Conservation (phyloP, 2,329 filamentous ascomycete genomes). For the Rachicladosporium sp. region DNA sequence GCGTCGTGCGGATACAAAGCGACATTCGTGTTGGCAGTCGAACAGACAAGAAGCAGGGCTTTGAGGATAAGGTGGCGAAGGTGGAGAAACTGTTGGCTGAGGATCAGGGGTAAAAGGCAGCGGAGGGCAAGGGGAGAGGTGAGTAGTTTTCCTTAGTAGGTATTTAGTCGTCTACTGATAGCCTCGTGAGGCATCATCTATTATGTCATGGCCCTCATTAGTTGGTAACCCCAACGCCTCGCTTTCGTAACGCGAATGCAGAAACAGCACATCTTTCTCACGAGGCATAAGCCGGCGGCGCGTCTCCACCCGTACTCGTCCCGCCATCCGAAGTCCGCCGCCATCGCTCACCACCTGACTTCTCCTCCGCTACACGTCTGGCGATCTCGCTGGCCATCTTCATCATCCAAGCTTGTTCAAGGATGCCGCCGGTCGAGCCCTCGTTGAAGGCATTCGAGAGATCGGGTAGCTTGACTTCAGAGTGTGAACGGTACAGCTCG, state of each 20-base stretch:
- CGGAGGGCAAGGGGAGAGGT: conserved; percentile 1
- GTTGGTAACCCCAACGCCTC: too few relatives aligned
- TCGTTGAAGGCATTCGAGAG: conserved; percentile 13
- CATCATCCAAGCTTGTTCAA: conserved; percentile 76
- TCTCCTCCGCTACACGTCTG: conserved; percentile 75
- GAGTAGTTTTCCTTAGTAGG: not conserved
- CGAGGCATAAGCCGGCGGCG: conserved; percentile 26
- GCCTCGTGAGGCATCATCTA: too few relatives aligned
- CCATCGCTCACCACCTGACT: conserved; percentile 30
- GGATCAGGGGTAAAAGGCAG: conserved; percentile 12
- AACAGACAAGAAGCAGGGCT: conserved; percentile 75
- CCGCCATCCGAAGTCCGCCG: conserved; percentile 1
- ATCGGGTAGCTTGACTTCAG: conserved; percentile 14
- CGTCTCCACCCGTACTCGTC: conserved; percentile 8
- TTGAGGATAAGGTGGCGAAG: conserved; percentile 63
- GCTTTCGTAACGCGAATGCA: too few relatives aligned
- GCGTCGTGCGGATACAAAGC: conserved; percentile 73
- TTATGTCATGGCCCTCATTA: too few relatives aligned
- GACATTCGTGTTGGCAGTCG: conserved; percentile 78
- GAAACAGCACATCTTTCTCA: conserved; percentile 6
- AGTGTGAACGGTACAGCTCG: conserved; percentile 9
- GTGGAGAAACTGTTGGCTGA: conserved; percentile 41
- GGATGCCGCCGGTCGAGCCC: conserved; percentile 37
- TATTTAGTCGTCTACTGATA: too few relatives aligned
- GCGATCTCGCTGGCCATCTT: conserved; percentile 93